A percentile compares a stretch with the other conserved stretches of the same genome.
These are phyloP conservation scores for Syzygium malaccense DNA, from an alignment of 441 rosid genomes.

Conservation along the genomic window DNA sequence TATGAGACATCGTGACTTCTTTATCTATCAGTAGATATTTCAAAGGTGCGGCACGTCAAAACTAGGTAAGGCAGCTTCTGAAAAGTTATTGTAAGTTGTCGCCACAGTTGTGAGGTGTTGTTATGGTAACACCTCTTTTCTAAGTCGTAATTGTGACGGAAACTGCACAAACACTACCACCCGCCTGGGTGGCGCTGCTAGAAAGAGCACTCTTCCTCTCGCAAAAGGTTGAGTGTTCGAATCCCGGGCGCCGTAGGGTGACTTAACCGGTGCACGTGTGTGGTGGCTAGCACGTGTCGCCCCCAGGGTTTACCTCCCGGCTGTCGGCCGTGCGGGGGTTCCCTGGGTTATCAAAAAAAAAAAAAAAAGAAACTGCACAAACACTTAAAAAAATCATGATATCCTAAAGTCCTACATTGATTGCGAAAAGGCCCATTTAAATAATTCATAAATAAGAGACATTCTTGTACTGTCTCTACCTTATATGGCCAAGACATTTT, in stretches of 20 bases:
- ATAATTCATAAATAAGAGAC: not conserved
- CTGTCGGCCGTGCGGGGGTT: too few relatives aligned
- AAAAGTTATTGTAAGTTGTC: not conserved
- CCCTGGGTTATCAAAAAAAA: too few relatives aligned
- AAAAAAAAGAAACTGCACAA: rapidly evolving
- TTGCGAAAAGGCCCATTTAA: not conserved
- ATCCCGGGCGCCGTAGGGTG: too few relatives aligned
- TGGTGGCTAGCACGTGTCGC: too few relatives aligned
- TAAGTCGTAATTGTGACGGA: not conserved
- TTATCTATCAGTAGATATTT: not conserved
- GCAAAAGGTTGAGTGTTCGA: too few relatives aligned
- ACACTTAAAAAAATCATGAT: not conserved
- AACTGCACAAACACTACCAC: rapidly evolving
- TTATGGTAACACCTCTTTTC: not conserved
- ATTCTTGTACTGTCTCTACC: not conserved
- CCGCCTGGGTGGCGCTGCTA: too few relatives aligned
- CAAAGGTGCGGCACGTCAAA: not conserved
- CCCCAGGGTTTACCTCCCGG: too few relatives aligned
- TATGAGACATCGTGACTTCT: not conserved
- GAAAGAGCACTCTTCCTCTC: too few relatives aligned
- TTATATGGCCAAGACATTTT: not conserved
- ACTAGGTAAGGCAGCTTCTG: not conserved
- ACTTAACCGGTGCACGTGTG: too few relatives aligned
- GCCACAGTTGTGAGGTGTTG: not conserved
- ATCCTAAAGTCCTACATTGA: not conserved